Evolutionary conservation across 352 stramenopile species (phyloP).

Genomic region (Blastocystis sp.): DNA sequence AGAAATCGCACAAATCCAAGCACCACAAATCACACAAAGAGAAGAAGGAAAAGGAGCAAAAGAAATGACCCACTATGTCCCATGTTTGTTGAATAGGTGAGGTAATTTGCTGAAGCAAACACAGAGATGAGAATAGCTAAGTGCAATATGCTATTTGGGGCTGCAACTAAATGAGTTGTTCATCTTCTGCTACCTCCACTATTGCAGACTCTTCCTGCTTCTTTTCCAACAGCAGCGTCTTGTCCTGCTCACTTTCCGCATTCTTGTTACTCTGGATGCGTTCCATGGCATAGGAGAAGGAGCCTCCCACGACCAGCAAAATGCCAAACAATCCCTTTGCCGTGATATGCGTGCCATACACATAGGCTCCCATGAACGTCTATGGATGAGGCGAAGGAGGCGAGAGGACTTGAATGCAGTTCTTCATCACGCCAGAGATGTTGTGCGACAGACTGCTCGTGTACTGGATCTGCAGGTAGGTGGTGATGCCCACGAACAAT

Average conservation of each 20-base stretch:
- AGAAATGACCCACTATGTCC: not conserved
- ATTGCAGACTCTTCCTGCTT: not conserved
- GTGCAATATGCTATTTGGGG: not conserved
- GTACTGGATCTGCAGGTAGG: slow-evolving; percentile 55
- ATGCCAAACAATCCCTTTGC: slow-evolving; percentile 21
- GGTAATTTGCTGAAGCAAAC: not conserved
- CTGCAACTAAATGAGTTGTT: not conserved
- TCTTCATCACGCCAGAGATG: slow-evolving; percentile 65
- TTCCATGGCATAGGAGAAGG: slow-evolving; percentile 22
- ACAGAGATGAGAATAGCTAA: slow-evolving; percentile 1
- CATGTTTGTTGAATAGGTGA: no score
- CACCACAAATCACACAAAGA: not conserved
- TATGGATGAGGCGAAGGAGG: not conserved
- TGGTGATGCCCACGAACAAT: slow-evolving; percentile 54
- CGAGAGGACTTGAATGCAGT: slow-evolving; percentile 35
- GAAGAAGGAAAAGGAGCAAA: slow-evolving; percentile 25
- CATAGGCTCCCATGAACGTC: slow-evolving; percentile 54
- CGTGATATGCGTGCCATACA: slow-evolving; percentile 19
- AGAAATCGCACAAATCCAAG: not conserved
- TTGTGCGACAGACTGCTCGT: slow-evolving; percentile 65
- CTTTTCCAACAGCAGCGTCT: not conserved
- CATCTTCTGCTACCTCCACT: not conserved
- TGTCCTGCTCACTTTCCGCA: not conserved
- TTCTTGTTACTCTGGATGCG: not conserved
- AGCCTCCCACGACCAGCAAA: slow-evolving; percentile 36